phyloP scores from a whole-genome alignment of 192 early-diverging fungal genomes.

The Phlyctochytrium arcticum region DNA sequence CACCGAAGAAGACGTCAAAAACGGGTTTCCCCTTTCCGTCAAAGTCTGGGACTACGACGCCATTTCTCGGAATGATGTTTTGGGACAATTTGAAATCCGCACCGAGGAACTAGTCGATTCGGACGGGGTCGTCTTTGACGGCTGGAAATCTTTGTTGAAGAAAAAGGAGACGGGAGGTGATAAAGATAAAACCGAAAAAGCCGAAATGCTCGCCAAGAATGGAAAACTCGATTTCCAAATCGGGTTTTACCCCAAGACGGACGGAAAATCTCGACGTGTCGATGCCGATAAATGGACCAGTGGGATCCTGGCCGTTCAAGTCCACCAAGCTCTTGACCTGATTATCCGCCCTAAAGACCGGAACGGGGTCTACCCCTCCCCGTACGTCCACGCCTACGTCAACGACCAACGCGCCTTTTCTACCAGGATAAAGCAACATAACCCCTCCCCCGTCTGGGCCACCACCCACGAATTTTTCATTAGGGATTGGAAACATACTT shows the following conservation, averaged over 20 bases:
- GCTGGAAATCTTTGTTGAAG: slow-evolving; percentile 21
- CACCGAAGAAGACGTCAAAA: slow-evolving; percentile 27
- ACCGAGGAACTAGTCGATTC: slow-evolving; percentile 24
- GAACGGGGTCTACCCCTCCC: slow-evolving; percentile 24
- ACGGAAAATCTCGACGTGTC: background rate
- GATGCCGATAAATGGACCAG: slow-evolving; percentile 14
- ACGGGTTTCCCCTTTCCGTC: slow-evolving; percentile 19
- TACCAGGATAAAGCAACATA: slow-evolving; percentile 22
- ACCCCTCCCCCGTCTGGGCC: slow-evolving; percentile 20
- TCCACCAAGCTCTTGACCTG: slow-evolving; percentile 26
- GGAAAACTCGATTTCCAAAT: slow-evolving; percentile 24
- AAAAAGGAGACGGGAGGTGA: slow-evolving; percentile 6
- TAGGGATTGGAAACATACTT: slow-evolving; percentile 17
- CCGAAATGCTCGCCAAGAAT: slow-evolving; percentile 11
- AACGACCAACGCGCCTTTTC: slow-evolving; percentile 19
- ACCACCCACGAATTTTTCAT: slow-evolving; percentile 16
- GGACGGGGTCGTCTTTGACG: slow-evolving; percentile 20
- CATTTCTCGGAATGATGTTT: slow-evolving; percentile 11
- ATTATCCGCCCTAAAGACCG: slow-evolving; percentile 22
- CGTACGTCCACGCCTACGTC: slow-evolving; percentile 22
- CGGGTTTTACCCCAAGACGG: slow-evolving; percentile 25
- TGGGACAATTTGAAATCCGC: slow-evolving; percentile 19
- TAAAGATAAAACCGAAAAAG: slow-evolving; percentile 2
- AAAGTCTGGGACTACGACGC: slow-evolving; percentile 25
- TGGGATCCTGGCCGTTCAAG: slow-evolving; percentile 20